Conservation (phyloP, 495 filamentous ascomycete species). For the Annulohypoxylon maeteangense region DNA sequence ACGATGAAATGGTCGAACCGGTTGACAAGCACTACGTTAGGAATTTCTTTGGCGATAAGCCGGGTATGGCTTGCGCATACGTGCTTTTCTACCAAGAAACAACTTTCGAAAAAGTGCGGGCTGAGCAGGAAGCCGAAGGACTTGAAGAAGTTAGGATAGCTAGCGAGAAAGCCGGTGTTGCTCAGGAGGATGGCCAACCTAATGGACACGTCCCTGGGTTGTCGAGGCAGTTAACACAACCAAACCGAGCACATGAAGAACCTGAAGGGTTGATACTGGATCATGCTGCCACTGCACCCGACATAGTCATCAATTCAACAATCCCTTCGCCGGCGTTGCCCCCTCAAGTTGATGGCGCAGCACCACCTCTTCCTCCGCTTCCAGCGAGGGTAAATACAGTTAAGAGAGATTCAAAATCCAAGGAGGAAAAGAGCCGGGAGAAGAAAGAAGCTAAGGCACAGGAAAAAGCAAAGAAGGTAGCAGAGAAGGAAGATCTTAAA, state of each 20-base stretch:
- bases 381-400: slow-evolving; percentile 46
- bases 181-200: slow-evolving; percentile 55
- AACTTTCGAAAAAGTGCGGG: slow-evolving; percentile 85
- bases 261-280: slow-evolving; percentile 65
- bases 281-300: slow-evolving; percentile 70
- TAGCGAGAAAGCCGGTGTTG: slow-evolving; percentile 64
- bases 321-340: slow-evolving; percentile 47
- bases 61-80: slow-evolving; percentile 92
- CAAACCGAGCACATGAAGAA: slow-evolving; percentile 58
- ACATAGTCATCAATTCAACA: slow-evolving; percentile 45
- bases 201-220: slow-evolving; percentile 53
- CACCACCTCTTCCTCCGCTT: slow-evolving; percentile 45
- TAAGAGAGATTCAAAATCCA: slow-evolving; percentile 58
- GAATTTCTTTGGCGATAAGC: slow-evolving; percentile 96
- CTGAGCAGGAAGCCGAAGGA: slow-evolving; percentile 83
- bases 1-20: slow-evolving; percentile 98
- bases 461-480: slow-evolving; percentile 62
- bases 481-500: slow-evolving; percentile 73
- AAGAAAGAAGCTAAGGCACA: slow-evolving; percentile 74
- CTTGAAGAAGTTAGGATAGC: slow-evolving; percentile 69
- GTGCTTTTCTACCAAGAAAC: slow-evolving; percentile 98
- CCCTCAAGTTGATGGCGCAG: slow-evolving; percentile 45
- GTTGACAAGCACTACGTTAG: slow-evolving; percentile 96
- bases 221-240: slow-evolving; percentile 55
- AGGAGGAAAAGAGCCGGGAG: slow-evolving; percentile 63